Percentiles rank a stretch among this genome's conserved stretches.
phyloP scores from a whole-genome alignment of 768 basidiomycete species.

The Terana coerulea region DNA sequence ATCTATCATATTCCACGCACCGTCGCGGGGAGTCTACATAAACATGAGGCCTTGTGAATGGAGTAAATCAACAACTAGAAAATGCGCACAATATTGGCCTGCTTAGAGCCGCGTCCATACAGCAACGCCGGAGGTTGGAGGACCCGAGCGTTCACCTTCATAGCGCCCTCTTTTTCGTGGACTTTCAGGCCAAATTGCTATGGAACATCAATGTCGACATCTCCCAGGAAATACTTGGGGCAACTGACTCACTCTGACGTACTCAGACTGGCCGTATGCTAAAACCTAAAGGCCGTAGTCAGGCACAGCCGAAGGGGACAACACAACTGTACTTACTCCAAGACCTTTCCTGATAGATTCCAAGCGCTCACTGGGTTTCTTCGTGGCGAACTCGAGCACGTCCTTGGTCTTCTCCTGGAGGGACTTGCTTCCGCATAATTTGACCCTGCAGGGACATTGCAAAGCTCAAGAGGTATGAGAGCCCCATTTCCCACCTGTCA shows the following conservation, averaged over 20 bases:
- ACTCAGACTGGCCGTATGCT: conserved; percentile 70
- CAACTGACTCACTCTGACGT: conserved; percentile 39
- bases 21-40: conserved; percentile 54
- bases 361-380: conserved; percentile 55
- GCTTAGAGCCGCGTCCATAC: conserved; percentile 57
- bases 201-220: not conserved
- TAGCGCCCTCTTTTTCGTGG: conserved; percentile 40
- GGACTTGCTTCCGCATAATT: conserved; percentile 69
- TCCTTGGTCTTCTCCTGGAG: conserved; percentile 60
- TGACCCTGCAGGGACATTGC: conserved; percentile 61
- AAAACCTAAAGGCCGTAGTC: no score
- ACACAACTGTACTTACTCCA: conserved; percentile 45
- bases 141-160: conserved; percentile 58
- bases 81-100: conserved; percentile 51
- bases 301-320: no score
- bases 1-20: conserved; percentile 82
- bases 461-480: conserved; percentile 64
- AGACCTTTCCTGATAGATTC: conserved; percentile 51
- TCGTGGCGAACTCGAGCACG: conserved; percentile 65
- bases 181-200: conserved; percentile 68
- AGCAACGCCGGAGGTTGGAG: conserved; percentile 60
- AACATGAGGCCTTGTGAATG: conserved; percentile 4
- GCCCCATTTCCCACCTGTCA: conserved; percentile 57
- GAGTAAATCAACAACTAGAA: not conserved
- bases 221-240: no score